Evolutionary conservation across 768 basidiomycete genomes (phyloP), one percentile per base, ranked within the genome.

Genomic region (Pleurotus platypus): DNA sequence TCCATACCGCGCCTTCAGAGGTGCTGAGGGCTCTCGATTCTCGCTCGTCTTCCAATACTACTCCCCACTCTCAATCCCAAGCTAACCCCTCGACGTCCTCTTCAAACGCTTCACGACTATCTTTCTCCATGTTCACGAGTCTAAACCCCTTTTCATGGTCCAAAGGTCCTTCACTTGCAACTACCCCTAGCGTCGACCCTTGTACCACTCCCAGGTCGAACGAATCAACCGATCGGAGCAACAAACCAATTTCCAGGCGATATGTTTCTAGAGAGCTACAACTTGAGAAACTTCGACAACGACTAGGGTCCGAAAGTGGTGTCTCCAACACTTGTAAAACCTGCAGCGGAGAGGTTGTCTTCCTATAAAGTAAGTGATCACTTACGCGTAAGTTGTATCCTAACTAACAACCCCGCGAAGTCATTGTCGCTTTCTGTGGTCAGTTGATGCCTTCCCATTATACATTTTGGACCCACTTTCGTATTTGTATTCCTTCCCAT

Each of bases 261-360:
- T 89, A 76, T 65, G 84, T 89, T 47, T 77, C 84, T 24, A 86
- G 80, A 66, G 79, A 85, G 63, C 79, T 74, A 61, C 90, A 92
- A 68, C 68, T 92, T 62, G 80, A 81, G 66, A 84, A 80, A 70
- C 70, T 92, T 63, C 78, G 75, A 66, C 64, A 68, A 30, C 81
- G 85, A 61, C 70, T 92, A 66, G 74, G 79, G 62, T 67, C 63
- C 62, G 53, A 69, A 58, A 67, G 60, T 57, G 62, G 62, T 59
- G 58, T 67, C 57, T 59, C 66, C 57, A 58, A 71, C 43, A 64
- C 64, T 53, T 80, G 76, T 64, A 73, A 67, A 56, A 74, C 72
- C 55, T 79, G 78, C 62, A 64, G 65, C 57, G 69, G 70, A 59
- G 68, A 69, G n/a, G 59, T 67, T 35, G 74, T 79, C 58, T 67